These are phyloP conservation scores for Graphiopsis chlorocephala DNA, from an alignment of 2,329 filamentous ascomycete genomes.

Conservation along the genomic window DNA sequence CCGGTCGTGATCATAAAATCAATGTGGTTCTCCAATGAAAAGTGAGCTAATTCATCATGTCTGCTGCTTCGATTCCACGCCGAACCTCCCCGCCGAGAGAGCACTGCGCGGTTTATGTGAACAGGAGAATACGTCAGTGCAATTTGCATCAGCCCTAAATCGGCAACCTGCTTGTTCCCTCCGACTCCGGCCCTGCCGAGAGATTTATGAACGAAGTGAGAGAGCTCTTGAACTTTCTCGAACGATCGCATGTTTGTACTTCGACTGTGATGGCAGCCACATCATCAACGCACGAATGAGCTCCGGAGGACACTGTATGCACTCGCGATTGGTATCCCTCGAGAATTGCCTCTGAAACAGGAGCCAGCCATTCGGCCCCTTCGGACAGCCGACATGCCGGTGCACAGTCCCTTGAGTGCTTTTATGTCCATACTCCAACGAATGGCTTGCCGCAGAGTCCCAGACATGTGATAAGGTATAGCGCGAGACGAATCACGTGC, in stretches of 20 bases:
- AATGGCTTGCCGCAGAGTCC: neutral
- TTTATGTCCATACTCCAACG: neutral
- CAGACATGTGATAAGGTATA: neutral
- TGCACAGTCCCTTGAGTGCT: neutral
- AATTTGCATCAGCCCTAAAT: constrained; percentile 9
- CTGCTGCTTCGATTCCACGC: neutral
- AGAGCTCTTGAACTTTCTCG: neutral
- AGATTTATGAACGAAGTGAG: neutral
- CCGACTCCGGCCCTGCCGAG: neutral
- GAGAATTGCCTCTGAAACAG: neutral
- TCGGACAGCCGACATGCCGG: neutral
- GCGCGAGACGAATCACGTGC: neutral
- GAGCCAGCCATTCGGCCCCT: neutral
- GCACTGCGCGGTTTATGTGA: neutral
- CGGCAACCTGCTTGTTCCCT: constrained; percentile 3
- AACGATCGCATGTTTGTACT: neutral
- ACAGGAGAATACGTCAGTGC: neutral
- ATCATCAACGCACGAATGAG: neutral
- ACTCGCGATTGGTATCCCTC: neutral
- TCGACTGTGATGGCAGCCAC: neutral
- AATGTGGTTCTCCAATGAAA: neutral
- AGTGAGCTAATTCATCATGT: neutral
- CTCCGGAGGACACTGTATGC: neutral
- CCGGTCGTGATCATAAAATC: neutral
- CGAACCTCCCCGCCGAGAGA: neutral